Conservation (phyloP, 768 basidiomycete species). For the Russula griseocarnosa region DNA sequence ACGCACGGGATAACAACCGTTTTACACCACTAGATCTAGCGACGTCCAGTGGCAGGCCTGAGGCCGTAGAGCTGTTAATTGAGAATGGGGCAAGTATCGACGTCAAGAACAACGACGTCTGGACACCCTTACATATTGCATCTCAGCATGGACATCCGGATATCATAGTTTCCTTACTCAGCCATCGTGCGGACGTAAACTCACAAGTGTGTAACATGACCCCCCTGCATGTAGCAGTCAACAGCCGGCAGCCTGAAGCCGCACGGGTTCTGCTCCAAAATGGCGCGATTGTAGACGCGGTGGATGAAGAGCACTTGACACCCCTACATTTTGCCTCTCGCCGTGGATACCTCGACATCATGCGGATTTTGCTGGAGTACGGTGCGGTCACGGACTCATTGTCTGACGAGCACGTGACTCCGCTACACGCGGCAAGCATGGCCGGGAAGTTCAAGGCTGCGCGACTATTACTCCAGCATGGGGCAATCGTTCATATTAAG, state of each 20-base stretch:
- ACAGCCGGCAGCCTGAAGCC: background rate
- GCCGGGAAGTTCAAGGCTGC: background rate
- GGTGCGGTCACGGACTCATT: background rate
- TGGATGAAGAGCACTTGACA: background rate
- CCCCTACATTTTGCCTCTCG: background rate
- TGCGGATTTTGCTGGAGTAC: background rate
- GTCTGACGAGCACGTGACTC: background rate
- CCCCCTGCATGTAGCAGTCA: background rate
- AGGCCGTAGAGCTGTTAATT: background rate
- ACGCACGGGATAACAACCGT: background rate
- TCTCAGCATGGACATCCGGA: background rate
- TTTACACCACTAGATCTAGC: background rate
- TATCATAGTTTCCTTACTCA: background rate
- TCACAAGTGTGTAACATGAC: background rate
- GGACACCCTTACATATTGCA: background rate
- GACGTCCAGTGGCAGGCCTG: background rate
- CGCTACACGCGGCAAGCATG: background rate
- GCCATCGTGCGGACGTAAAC: background rate
- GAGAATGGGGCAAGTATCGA: background rate
- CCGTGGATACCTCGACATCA: background rate
- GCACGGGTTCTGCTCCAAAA: background rate
- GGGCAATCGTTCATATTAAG: background rate
- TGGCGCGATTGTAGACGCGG: background rate
- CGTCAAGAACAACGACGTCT: background rate
- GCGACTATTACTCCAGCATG: background rate